These are phyloP conservation scores for Calamus simplicifolius DNA, from an alignment of 176 grass and related monocot species.

Conservation along the genomic window DNA sequence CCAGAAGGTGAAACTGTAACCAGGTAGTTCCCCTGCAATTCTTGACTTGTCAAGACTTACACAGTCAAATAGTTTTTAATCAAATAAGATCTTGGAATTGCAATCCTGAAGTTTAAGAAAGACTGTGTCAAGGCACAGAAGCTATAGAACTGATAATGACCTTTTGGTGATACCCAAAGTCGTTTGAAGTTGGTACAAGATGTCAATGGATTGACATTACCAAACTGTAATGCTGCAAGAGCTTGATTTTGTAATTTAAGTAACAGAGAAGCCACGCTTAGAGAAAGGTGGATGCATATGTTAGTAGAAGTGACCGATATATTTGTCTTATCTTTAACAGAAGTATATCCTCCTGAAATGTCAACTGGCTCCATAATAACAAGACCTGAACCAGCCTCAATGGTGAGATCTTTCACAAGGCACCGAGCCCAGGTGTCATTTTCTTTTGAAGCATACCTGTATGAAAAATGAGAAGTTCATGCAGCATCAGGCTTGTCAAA, in stretches of 20 bases:
- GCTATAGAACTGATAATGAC: constrained; percentile 3
- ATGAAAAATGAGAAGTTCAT: constrained; percentile 17
- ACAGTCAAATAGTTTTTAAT: too few relatives aligned
- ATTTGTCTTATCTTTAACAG: constrained; percentile 76
- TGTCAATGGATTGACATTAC: constrained; percentile 74
- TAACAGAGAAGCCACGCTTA: constrained; percentile 75
- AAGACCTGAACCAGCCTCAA: constrained; percentile 91
- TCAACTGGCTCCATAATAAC: constrained; percentile 85
- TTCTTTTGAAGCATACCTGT: constrained; percentile 97
- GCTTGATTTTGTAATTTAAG: constrained; percentile 94
- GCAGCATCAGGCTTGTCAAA: constrained; percentile 5
- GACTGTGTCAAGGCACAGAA: not conserved
- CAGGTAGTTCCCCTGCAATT: constrained; percentile 56
- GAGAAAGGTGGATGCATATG: constrained; percentile 86
- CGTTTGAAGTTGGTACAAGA: constrained; percentile 87
- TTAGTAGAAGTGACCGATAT: constrained; percentile 61
- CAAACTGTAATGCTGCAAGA: constrained; percentile 80
- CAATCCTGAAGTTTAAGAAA: too few relatives aligned
- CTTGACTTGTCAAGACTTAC: constrained; percentile 8
- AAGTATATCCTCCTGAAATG: constrained; percentile 91
- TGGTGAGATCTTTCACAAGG: constrained; percentile 68
- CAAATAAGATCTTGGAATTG: too few relatives aligned
- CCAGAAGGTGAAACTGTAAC: constrained; percentile 95
- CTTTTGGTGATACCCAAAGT: constrained; percentile 80
- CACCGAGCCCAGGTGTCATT: constrained; percentile 83